Conservation (phyloP, 805 yeast genomes). For the Candida khao-thaluensis region DNA sequence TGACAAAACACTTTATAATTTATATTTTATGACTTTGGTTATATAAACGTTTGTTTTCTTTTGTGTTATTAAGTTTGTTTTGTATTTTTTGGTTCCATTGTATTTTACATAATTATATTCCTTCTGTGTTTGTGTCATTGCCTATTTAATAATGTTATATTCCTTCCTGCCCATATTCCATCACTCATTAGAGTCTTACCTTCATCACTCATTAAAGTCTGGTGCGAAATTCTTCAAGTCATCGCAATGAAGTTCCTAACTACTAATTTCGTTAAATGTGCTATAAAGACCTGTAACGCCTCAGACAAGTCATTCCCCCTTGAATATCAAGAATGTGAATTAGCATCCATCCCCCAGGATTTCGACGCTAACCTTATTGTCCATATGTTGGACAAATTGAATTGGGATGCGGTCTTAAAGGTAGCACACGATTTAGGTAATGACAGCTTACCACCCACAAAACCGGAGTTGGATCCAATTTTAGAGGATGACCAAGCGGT, state of each 20-base stretch:
- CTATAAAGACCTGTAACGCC: constrained; percentile 76
- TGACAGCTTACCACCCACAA: constrained; percentile 52
- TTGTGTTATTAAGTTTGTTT: too few relatives aligned
- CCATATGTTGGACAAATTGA: constrained; percentile 75
- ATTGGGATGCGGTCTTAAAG: constrained; percentile 79
- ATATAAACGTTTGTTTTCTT: too few relatives aligned
- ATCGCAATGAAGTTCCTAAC: constrained; percentile 82
- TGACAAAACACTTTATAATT: too few relatives aligned
- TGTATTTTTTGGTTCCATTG: too few relatives aligned
- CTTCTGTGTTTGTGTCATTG: too few relatives aligned
- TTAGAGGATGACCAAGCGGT: constrained; percentile 53
- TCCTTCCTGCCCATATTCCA: too few relatives aligned
- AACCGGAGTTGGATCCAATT: constrained; percentile 60
- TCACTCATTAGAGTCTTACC: too few relatives aligned
- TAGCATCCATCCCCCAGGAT: constrained; percentile 77
- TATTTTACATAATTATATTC: too few relatives aligned
- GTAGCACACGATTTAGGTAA: constrained; percentile 76
- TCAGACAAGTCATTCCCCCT: constrained; percentile 81
- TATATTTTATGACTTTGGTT: too few relatives aligned
- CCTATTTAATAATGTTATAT: too few relatives aligned
- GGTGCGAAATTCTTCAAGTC: constrained; percentile 9
- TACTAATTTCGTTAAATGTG: constrained; percentile 95
- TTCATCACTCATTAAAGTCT: too few relatives aligned
- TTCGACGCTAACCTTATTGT: constrained; percentile 77
- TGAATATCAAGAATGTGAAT: constrained; percentile 60